A percentile compares a stretch with the other conserved stretches of the same genome.
Conservation (phyloP, 495 filamentous ascomycete species). For the Daldinia decipiens region DNA sequence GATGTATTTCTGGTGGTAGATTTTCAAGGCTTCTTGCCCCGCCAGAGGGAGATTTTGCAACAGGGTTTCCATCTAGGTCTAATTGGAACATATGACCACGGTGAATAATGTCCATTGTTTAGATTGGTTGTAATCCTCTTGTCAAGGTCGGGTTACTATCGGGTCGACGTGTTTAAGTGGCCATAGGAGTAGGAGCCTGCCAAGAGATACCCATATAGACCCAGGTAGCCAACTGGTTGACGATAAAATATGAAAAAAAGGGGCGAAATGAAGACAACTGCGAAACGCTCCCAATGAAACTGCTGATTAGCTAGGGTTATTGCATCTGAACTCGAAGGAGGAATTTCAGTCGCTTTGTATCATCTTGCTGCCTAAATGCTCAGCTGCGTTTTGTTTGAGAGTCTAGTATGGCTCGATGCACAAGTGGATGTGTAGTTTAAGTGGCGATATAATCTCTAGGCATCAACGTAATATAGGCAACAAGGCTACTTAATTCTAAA, state of each 20-base stretch:
- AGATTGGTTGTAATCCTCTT: neutral
- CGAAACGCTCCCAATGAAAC: neutral
- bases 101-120: slow-evolving; percentile 13
- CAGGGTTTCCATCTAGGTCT: neutral
- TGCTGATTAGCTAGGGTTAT: neutral
- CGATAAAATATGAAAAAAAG: neutral
- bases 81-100: neutral
- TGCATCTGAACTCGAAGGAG: neutral
- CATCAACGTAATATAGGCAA: neutral
- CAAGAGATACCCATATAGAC: neutral
- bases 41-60: neutral
- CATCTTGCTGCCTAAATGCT: slow-evolving; percentile 20
- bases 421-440: too few relatives aligned
- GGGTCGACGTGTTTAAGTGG: neutral
- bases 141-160: neutral
- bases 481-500: too few relatives aligned
- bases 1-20: slow-evolving; percentile 72
- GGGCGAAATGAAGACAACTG: neutral
- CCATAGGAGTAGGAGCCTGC: neutral
- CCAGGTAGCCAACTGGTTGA: too few relatives aligned
- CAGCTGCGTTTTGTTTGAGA: neutral
- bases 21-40: slow-evolving; percentile 9
- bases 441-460: too few relatives aligned
- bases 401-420: neutral
- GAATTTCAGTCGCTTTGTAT: slow-evolving; percentile 21